A percentile compares a stretch with the other conserved stretches of the same genome.
phyloP scores from a whole-genome alignment of 2,329 filamentous ascomycete genomes.

The Fusarium annulatum region DNA sequence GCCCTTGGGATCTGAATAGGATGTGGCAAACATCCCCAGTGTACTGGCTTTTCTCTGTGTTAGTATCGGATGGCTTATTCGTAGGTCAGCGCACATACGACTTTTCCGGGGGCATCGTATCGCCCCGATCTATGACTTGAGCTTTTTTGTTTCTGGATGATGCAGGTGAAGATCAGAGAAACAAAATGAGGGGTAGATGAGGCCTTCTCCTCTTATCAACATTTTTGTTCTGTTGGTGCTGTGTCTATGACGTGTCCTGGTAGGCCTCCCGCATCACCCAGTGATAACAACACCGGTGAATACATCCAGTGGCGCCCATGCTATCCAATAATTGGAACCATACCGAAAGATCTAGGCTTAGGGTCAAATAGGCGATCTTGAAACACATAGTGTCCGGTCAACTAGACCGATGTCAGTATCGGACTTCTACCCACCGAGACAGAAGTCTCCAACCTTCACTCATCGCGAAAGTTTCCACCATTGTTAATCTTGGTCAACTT shows the following conservation, averaged over 20 bases:
- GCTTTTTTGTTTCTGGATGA: neutral
- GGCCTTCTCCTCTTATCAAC: rapidly evolving
- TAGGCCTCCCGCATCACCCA: neutral
- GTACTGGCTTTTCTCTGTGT: neutral
- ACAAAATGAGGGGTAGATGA: neutral
- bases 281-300: neutral
- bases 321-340: neutral
- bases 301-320: rapidly evolving
- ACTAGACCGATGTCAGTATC: too few relatives aligned
- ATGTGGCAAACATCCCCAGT: neutral
- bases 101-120: neutral
- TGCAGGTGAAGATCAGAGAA: rapidly evolving
- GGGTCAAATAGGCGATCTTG: rapidly evolving
- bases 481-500: neutral
- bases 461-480: neutral
- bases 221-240: neutral
- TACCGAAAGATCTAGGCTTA: too few relatives aligned
- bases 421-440: neutral
- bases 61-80: rapidly evolving
- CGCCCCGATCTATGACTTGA: neutral
- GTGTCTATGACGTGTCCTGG: neutral
- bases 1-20: neutral
- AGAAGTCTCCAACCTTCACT: neutral
- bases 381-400: too few relatives aligned
- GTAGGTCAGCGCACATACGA: neutral